Conservation (phyloP, 148 eudicot genomes). For the Camellia granthamiana region DNA sequence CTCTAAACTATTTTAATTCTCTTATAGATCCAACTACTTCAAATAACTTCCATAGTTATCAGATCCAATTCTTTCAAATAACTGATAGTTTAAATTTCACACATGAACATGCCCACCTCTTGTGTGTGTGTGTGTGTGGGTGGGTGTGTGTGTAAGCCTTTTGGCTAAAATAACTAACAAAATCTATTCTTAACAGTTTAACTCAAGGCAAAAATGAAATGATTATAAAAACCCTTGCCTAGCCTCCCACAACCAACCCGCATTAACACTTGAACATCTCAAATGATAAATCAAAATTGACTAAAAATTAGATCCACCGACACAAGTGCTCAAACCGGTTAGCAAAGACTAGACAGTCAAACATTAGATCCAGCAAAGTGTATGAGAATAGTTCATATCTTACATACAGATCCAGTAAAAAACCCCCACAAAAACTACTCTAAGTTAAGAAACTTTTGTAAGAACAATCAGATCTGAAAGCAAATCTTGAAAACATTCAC, state of each 20-base stretch:
- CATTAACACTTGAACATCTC: neutral
- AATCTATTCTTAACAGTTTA: neutral
- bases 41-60: too few relatives aligned
- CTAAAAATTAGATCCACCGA: neutral
- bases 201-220: too few relatives aligned
- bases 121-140: too few relatives aligned
- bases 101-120: too few relatives aligned
- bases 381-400: neutral
- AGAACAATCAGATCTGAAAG: neutral
- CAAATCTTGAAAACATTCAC: neutral
- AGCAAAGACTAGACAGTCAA: neutral
- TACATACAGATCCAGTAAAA: neutral
- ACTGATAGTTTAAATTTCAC: too few relatives aligned
- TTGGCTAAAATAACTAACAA: neutral
- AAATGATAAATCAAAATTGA: too few relatives aligned
- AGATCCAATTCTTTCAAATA: too few relatives aligned
- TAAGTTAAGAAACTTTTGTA: neutral
- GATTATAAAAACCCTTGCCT: neutral
- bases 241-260: neutral
- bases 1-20: too few relatives aligned
- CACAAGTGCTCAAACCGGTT: neutral
- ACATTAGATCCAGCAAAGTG: neutral
- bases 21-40: too few relatives aligned
- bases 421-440: neutral
- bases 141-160: too few relatives aligned